Conservation (phyloP, 148 eudicot species). For the Chenopodium album region DNA sequence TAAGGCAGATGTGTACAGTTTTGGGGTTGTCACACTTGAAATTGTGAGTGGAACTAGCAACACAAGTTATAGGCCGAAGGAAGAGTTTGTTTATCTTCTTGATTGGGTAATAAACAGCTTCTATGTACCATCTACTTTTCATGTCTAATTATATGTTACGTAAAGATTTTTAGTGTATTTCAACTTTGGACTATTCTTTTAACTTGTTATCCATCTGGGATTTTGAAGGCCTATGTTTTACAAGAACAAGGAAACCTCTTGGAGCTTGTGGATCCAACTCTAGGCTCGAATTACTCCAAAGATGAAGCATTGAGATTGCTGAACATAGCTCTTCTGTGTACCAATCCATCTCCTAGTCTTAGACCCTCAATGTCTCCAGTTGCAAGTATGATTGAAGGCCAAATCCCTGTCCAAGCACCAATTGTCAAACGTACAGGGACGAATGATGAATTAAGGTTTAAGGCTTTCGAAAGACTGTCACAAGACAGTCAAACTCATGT, state of each 20-base stretch:
- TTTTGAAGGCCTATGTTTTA: slow-evolving; percentile 70
- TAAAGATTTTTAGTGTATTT: neutral
- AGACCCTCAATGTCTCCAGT: slow-evolving; percentile 79
- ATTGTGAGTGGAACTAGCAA: slow-evolving; percentile 86
- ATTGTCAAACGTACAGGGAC: slow-evolving; percentile 32
- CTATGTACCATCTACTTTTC: too few species aligned
- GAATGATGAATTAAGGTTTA: slow-evolving; percentile 45
- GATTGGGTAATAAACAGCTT: slow-evolving; percentile 63
- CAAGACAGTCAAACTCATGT: slow-evolving; percentile 42
- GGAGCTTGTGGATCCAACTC: slow-evolving; percentile 70
- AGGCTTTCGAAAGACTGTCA: slow-evolving; percentile 46
- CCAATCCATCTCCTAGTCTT: slow-evolving; percentile 68
- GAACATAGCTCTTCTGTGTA: slow-evolving; percentile 57
- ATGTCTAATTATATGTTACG: too few species aligned
- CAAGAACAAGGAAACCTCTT: slow-evolving; percentile 86
- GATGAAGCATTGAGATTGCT: slow-evolving; percentile 55
- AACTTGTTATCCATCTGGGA: slow-evolving; percentile 1
- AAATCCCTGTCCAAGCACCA: slow-evolving; percentile 57
- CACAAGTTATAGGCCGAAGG: slow-evolving; percentile 72
- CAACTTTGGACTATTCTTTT: too few species aligned
- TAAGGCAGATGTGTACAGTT: slow-evolving; percentile 90
- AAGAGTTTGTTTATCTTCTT: slow-evolving; percentile 88
- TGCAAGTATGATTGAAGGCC: slow-evolving; percentile 65
- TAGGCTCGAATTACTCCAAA: slow-evolving; percentile 50
- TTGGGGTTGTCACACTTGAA: slow-evolving; percentile 73